Evolutionary conservation across 1,284 basidiomycete species (phyloP).

Genomic region (Lentinula novae-zelandiae): DNA sequence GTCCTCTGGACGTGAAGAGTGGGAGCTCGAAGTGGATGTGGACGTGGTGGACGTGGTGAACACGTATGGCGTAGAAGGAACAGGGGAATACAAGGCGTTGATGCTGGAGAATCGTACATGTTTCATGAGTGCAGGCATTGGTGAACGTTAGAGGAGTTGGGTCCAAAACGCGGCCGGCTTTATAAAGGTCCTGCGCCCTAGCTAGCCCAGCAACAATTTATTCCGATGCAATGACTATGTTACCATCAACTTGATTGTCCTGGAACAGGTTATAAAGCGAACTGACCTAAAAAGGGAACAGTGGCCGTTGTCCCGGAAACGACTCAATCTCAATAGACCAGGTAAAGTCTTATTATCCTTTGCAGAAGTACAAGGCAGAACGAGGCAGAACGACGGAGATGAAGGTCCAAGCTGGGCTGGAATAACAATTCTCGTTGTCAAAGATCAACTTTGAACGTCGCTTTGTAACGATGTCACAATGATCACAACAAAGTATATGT

Average conservation of each 20-base stretch:
- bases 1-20: constrained; percentile 7
- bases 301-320: neutral
- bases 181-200: neutral
- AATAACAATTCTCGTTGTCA: neutral
- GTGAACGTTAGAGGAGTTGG: neutral
- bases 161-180: neutral
- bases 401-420: neutral
- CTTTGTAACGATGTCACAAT: constrained; percentile 1
- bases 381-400: neutral
- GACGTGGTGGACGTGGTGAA: constrained; percentile 33
- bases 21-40: constrained; percentile 26
- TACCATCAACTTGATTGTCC: constrained; percentile 6
- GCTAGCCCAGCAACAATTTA: neutral
- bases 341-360: neutral
- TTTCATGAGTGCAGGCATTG: constrained; percentile 28
- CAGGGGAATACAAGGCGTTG: constrained; percentile 40
- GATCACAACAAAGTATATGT: neutral
- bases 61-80: constrained; percentile 33
- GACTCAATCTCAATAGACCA: neutral
- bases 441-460: neutral
- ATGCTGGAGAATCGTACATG: constrained; percentile 44
- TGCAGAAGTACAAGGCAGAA: neutral
- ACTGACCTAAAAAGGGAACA: neutral
- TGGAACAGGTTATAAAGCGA: neutral
- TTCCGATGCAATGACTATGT: neutral